phyloP scores from a whole-genome alignment of 2,329 filamentous ascomycete species.

The Ambrosiella xylebori region DNA sequence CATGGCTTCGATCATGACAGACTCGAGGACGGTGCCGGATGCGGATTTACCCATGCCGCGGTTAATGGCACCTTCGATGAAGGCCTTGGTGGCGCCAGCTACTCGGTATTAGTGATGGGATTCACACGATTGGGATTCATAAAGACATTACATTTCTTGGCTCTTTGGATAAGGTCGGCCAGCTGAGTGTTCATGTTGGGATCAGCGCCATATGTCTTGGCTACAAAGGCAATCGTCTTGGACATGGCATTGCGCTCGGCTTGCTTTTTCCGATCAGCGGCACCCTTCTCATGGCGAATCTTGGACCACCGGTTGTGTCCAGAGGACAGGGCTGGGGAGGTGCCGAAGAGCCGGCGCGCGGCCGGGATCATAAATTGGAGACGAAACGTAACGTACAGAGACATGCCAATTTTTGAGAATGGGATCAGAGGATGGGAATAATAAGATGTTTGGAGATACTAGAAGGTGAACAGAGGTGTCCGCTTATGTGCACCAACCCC shows the following conservation, averaged over 20 bases:
- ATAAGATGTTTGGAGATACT: background rate
- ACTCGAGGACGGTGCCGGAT: constrained; percentile 59
- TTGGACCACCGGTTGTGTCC: constrained; percentile 93
- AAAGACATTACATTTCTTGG: constrained; percentile 49
- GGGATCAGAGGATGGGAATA: background rate
- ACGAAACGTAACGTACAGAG: background rate
- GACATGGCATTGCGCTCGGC: constrained; percentile 49
- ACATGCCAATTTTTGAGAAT: background rate
- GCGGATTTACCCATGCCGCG: constrained; percentile 72
- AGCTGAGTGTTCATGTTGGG: constrained; percentile 59
- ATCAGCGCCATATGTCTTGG: constrained; percentile 31
- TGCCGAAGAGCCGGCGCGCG: background rate
- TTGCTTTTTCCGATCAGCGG: constrained; percentile 65
- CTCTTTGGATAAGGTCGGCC: constrained; percentile 51
- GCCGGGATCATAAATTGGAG: background rate
- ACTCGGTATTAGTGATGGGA: background rate
- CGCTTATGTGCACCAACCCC: no score
- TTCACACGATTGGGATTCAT: background rate
- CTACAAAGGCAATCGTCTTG: constrained; percentile 56
- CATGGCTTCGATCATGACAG: constrained; percentile 62
- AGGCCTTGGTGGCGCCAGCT: constrained; percentile 65
- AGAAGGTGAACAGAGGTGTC: no score
- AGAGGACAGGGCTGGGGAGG: constrained; percentile 30
- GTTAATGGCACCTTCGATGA: constrained; percentile 72
- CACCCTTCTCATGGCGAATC: constrained; percentile 88